Evolutionary conservation across 2,329 filamentous ascomycete species (phyloP).

Genomic region (Verticillium tricorpus): DNA sequence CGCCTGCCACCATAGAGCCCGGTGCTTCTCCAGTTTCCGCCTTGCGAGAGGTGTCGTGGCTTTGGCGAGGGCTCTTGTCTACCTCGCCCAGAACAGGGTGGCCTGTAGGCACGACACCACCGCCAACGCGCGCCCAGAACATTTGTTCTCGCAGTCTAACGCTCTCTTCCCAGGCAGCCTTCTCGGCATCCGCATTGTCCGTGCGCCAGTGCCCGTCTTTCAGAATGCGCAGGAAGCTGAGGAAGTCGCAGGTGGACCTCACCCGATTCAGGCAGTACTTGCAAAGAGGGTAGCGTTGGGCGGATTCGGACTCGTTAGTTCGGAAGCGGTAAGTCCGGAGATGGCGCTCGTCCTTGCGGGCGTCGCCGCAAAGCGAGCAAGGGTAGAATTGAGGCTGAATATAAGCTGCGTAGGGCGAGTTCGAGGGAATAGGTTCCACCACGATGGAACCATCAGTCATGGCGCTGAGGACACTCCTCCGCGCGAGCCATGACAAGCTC

Average conservation of each 20-base stretch:
- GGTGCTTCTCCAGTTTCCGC: background rate
- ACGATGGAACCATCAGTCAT: constrained; percentile 82
- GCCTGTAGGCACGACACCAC: constrained; percentile 73
- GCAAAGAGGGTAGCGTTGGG: constrained; percentile 86
- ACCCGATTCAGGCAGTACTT: constrained; percentile 80
- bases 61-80: constrained; percentile 12
- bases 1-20: background rate
- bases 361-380: constrained; percentile 87
- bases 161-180: constrained; percentile 90
- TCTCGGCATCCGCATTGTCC: constrained; percentile 78
- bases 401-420: constrained; percentile 42
- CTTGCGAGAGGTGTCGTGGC: constrained; percentile 7
- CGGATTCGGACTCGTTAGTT: constrained; percentile 78
- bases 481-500: constrained; percentile 87
- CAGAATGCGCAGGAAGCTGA: constrained; percentile 85
- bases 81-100: constrained; percentile 18
- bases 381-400: constrained; percentile 55
- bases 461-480: constrained; percentile 75
- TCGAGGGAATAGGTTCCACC: constrained; percentile 77
- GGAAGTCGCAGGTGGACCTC: constrained; percentile 85
- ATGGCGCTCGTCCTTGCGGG: constrained; percentile 64
- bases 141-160: constrained; percentile 86
- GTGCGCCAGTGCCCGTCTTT: constrained; percentile 89
- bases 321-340: constrained; percentile 83
- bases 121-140: constrained; percentile 94